phyloP scores from a whole-genome alignment of 305 asterid species.

The Fraxinus baroniana region DNA sequence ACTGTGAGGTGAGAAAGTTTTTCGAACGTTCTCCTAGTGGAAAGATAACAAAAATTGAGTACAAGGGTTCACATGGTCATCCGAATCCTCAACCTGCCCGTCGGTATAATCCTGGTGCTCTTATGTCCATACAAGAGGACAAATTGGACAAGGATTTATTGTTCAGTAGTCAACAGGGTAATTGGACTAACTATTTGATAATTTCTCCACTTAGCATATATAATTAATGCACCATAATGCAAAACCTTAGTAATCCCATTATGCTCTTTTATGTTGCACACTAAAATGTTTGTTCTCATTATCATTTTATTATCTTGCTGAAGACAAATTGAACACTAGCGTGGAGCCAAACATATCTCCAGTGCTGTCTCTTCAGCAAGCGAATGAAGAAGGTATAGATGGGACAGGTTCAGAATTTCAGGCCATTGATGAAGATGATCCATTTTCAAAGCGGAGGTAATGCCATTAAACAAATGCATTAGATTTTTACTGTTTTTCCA shows the following conservation, averaged over 20 bases:
- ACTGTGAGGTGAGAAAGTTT: conserved; percentile 93
- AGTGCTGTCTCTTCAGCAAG: conserved; percentile 61
- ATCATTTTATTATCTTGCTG: conserved; percentile 27
- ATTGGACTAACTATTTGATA: conserved; percentile 18
- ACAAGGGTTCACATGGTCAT: conserved; percentile 95
- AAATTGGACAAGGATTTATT: conserved; percentile 51
- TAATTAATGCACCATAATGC: neutral
- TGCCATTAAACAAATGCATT: conserved; percentile 15
- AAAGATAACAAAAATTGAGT: conserved; percentile 83
- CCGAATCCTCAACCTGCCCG: conserved; percentile 92
- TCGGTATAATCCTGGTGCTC: conserved; percentile 72
- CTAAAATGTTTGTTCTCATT: conserved; percentile 12
- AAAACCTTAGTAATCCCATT: conserved; percentile 16
- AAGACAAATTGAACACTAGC: conserved; percentile 50
- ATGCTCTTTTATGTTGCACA: conserved; percentile 18
- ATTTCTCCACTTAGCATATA: conserved; percentile 4
- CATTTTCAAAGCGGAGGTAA: conserved; percentile 73
- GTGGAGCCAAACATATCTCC: conserved; percentile 61
- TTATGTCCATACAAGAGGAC: conserved; percentile 73
- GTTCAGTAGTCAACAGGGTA: conserved; percentile 72
- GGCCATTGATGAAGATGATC: conserved; percentile 69
- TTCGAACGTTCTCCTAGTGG: conserved; percentile 95
- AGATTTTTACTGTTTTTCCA: neutral
- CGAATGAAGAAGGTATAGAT: conserved; percentile 62
- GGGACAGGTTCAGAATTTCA: conserved; percentile 53